Base-by-base conservation (phyloP, 257 asterid species). In the Solanum appendiculatum region DNA sequence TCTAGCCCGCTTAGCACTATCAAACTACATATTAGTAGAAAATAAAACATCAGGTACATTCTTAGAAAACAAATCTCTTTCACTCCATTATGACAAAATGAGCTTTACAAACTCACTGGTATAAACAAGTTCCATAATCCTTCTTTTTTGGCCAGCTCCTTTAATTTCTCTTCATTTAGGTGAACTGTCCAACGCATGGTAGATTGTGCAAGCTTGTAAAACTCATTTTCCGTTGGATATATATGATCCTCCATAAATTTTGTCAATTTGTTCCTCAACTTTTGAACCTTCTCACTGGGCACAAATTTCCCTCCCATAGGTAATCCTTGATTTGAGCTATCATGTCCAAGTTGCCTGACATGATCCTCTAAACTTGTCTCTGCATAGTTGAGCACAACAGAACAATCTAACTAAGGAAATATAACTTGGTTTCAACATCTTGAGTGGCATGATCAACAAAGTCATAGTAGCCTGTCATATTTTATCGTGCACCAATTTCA, bases 81-180 rank as follows among this genome's bases (percentile, higher is more conserved):
- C 40, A 44, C 27, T 51, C 21, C 74, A 23, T 69, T 25, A 25
- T 34, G 36, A 81, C 51, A 12, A 29, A 46, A 77, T 77, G 73
- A 29, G 13, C 68, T 66, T 51, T 37, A 82, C 69, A 44, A 10
- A 91, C 98, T 86, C 91, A 97, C 99, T 83, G 99, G 99, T 92
- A 97, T 94, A 51, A 70, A 97, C 91, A 97, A 93, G 92, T 97
- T 97, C 99, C 98, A 97, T 34, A 97, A 89, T 89, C 99, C 98
- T 91, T 91, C 93, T 73, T 83, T 90, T 89, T 91, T 95, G 0
- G 99, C 99, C 86, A 95, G 94, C 82, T 94, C 93, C 93, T 95
- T 97, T 88, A 97, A 89, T 89, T 90, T 93, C 94, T 97, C 99
- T 91, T 97, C 99, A 54, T 89, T 91, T 5, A 98, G 99, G 89